These are phyloP conservation scores for Tolypocladium guangdongense DNA, from an alignment of 2,329 filamentous ascomycete genomes.

Conservation along the genomic window DNA sequence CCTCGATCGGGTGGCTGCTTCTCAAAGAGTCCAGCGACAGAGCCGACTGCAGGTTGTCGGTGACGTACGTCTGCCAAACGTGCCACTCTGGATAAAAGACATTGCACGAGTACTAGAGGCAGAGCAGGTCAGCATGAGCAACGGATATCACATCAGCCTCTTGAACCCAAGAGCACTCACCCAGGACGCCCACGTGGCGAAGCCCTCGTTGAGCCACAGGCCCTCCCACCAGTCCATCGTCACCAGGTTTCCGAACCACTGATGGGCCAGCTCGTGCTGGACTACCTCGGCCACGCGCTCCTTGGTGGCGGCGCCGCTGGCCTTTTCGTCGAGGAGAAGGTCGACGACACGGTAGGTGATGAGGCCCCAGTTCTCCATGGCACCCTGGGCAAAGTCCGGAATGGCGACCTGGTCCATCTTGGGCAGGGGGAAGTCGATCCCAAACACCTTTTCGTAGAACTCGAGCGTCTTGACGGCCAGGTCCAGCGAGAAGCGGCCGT, in stretches of 20 bases:
- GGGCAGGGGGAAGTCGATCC: constrained; percentile 51
- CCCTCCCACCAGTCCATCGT: constrained; percentile 99
- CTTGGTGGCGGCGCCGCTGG: constrained; percentile 77
- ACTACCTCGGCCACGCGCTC: constrained; percentile 91
- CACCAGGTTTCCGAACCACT: constrained; percentile 96
- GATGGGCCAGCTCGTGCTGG: constrained; percentile 92
- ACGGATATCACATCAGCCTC: neutral
- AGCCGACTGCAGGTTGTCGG: constrained; percentile 81
- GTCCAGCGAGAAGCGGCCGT: constrained; percentile 81
- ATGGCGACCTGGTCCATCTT: constrained; percentile 66
- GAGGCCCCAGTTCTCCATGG: constrained; percentile 98
- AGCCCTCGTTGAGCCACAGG: constrained; percentile 91
- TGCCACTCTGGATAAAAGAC: constrained; percentile 97
- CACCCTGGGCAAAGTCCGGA: constrained; percentile 88
- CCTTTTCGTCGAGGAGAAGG: constrained; percentile 82
- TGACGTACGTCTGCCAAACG: constrained; percentile 92
- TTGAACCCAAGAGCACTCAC: constrained; percentile 4
- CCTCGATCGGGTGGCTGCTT: constrained; percentile 93
- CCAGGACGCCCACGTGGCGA: constrained; percentile 45
- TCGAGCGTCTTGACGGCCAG: constrained; percentile 80
- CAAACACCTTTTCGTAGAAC: constrained; percentile 78
- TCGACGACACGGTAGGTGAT: constrained; percentile 85
- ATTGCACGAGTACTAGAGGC: constrained; percentile 66
- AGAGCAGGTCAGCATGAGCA: constrained; percentile 1
- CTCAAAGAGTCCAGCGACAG: constrained; percentile 80